Evolutionary conservation across 106 monocot species (phyloP).

Genomic region (Allium fistulosum): DNA sequence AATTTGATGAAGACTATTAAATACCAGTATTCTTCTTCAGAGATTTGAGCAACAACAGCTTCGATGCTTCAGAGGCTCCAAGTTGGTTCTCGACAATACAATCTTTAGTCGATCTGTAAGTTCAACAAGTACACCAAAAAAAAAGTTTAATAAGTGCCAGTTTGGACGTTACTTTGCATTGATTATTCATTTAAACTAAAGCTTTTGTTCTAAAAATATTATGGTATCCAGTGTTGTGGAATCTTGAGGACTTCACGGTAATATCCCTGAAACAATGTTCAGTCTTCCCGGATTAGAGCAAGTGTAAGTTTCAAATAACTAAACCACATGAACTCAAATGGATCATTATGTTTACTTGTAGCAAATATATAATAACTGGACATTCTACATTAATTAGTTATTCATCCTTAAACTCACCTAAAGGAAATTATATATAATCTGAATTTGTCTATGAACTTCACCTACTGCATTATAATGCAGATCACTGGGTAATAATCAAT

Average conservation of each 20-base stretch:
- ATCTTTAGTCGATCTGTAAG: conserved; percentile 60
- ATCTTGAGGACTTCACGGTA: conserved; percentile 41
- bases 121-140: neutral
- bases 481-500: conserved; percentile 33
- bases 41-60: conserved; percentile 89
- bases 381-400: no score
- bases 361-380: no score
- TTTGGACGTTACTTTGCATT: no score
- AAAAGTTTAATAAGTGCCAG: no score
- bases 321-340: neutral
- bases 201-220: neutral
- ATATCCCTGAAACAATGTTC: conserved; percentile 44
- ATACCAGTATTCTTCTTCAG: conserved; percentile 15
- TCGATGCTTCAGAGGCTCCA: conserved; percentile 45
- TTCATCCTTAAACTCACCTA: no score
- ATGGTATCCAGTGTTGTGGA: conserved; percentile 43
- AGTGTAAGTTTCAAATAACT: conserved; percentile 42
- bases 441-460: neutral
- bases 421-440: no score
- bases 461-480: conserved; percentile 21
- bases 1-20: neutral
- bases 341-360: no score
- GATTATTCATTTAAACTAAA: no score
- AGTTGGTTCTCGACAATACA: conserved; percentile 48
- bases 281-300: conserved; percentile 40